Percentiles rank a stretch among this genome's conserved stretches.
Evolutionary conservation across 306 rosid genomes (phyloP).

Genomic region (Begonia peltatifolia): DNA sequence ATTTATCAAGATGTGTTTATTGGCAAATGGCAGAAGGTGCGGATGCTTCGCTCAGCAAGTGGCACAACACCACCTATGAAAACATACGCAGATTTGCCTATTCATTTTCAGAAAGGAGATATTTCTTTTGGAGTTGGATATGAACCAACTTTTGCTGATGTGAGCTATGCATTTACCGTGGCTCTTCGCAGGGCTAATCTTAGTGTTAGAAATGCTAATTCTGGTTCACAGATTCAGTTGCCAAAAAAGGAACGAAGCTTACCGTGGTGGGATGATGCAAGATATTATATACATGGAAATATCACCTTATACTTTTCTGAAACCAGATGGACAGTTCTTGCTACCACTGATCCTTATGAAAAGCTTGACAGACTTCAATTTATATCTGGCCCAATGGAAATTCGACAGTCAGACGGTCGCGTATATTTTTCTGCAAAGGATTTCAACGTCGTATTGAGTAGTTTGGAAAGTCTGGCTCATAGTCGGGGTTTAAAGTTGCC

Average conservation of each 20-base stretch:
- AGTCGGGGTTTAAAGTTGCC: conserved; percentile 67
- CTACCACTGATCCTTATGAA: conserved; percentile 89
- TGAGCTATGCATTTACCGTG: conserved; percentile 86
- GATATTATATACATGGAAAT: conserved; percentile 89
- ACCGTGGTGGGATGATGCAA: conserved; percentile 99
- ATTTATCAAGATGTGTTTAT: conserved; percentile 64
- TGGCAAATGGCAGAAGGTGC: conserved; percentile 95
- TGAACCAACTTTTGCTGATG: conserved; percentile 87
- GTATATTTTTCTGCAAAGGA: conserved; percentile 57
- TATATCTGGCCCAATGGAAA: conserved; percentile 49
- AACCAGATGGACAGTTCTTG: conserved; percentile 66
- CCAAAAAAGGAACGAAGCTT: conserved; percentile 85
- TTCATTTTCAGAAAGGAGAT: conserved; percentile 70
- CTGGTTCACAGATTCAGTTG: conserved; percentile 35
- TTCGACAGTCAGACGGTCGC: conserved; percentile 85
- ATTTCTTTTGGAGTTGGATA: conserved; percentile 91
- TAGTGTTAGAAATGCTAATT: conserved; percentile 34
- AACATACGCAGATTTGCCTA: conserved; percentile 66
- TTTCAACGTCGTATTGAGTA: conserved; percentile 64
- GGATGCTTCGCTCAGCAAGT: conserved; percentile 90
- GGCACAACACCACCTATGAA: conserved; percentile 97
- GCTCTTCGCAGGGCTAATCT: conserved; percentile 98
- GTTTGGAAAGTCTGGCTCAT: conserved; percentile 90
- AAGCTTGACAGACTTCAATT: conserved; percentile 82
- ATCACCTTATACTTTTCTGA: conserved; percentile 55